Conservation (phyloP, 495 filamentous ascomycete species). For the Podospora didyma region DNA sequence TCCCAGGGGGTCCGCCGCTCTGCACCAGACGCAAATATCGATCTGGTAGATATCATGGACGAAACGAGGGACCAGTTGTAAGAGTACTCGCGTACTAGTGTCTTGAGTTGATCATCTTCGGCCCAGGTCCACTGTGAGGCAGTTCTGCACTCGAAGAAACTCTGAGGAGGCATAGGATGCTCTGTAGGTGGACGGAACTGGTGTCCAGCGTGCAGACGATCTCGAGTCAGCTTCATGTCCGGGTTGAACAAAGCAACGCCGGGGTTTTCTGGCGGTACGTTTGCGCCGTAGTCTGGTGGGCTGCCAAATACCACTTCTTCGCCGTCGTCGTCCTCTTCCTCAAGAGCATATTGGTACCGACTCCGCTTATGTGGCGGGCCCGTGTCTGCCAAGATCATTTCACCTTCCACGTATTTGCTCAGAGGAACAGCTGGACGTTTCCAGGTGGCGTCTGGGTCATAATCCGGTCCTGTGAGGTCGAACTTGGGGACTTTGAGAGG, state of each 20-base stretch:
- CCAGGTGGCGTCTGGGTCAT: slow-evolving; percentile 66
- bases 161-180: slow-evolving; percentile 78
- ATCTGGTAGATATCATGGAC: slow-evolving; percentile 67
- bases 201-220: slow-evolving; percentile 87
- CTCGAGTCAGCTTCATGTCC: slow-evolving; percentile 84
- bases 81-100: slow-evolving; percentile 81
- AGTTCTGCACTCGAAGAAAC: slow-evolving; percentile 79
- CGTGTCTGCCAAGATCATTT: slow-evolving; percentile 63
- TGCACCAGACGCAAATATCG: slow-evolving; percentile 71
- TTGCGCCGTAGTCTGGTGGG: slow-evolving; percentile 35
- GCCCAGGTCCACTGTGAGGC: slow-evolving; percentile 86
- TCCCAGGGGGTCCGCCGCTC: slow-evolving; percentile 97
- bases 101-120: slow-evolving; percentile 86
- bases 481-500: slow-evolving; percentile 54
- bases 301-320: slow-evolving; percentile 44
- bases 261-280: slow-evolving; percentile 62
- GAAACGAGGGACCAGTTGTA: slow-evolving; percentile 97
- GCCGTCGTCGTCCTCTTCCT: slow-evolving; percentile 59
- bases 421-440: slow-evolving; percentile 74
- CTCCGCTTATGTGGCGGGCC: slow-evolving; percentile 71
- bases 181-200: slow-evolving; percentile 91
- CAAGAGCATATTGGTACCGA: slow-evolving; percentile 71
- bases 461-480: slow-evolving; percentile 51
- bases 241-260: slow-evolving; percentile 84
- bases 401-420: slow-evolving; percentile 80